Base-by-base conservation (phyloP, 306 rosid genomes). In the Dalbergia cochinchinensis region DNA sequence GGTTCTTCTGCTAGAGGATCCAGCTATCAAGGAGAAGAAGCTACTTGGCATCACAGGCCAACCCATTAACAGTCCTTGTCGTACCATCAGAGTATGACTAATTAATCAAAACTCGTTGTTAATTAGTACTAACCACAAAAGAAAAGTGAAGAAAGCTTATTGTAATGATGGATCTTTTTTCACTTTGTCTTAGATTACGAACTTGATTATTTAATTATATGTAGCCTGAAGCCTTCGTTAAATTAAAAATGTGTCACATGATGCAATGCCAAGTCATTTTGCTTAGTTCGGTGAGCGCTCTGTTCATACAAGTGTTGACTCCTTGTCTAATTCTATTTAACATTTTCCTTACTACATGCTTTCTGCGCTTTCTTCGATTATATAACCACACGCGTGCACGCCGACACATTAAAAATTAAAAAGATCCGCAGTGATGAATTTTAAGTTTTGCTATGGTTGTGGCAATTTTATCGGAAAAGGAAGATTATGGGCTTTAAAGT, bases 11-110 rank as follows among this genome's bases (percentile, higher is more conserved):
- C 86, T 95, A 1, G 87, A 95, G 84, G 99, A 95, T 79, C 99
- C 99, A 65, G 98, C 92, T 5, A 88, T 89, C 35, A 93, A 89
- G 78, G 99, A 91, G 69, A 89, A 83, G 86, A 95, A 91, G 91
- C 89, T 89, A 4, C 91, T 88, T 68, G 86, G 85, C 53, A 53
- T 88, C 57, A 83, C 82, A 4, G 79, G 47, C 48, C 87, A 86
- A 76, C 60, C 80, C 41, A 82, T 79, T 65, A 54, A 81, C 66
- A 58, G 87, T 69, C 65, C 90, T 26, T 76, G 85, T 39, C 80
- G 79, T 55, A 84, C 90, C 42, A 89, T 94, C 11, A 85, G 78
- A 51, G 98, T 82, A 48, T 94, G 84, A 89, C 16, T 44, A 41
- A 22, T 73, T 54, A 4, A 37, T 68, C 55, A 48, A 37, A 71